Evolutionary conservation across 148 eudicot genomes (phyloP).

Genomic region (Arctostaphylos glauca): DNA sequence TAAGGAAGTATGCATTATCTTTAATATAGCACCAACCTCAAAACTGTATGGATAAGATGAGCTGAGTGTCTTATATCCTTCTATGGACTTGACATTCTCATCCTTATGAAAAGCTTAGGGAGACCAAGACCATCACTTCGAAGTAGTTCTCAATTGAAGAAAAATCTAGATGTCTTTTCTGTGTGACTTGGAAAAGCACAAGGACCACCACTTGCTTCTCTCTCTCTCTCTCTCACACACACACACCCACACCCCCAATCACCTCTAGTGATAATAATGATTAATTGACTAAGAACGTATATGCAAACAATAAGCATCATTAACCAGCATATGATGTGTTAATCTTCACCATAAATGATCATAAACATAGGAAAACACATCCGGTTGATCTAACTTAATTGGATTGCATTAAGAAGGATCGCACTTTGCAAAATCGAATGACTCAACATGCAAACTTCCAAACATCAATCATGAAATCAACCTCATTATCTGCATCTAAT

Average conservation of each 20-base stretch:
- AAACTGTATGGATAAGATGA: neutral
- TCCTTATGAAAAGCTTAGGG: neutral
- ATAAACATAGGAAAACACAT: neutral
- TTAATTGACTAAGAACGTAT: neutral
- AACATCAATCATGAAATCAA: constrained; percentile 6
- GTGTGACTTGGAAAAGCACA: constrained; percentile 14
- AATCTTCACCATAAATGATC: constrained; percentile 2
- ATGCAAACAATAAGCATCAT: neutral
- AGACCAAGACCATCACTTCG: neutral
- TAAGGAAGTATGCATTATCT: neutral
- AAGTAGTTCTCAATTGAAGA: neutral
- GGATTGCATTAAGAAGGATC: neutral
- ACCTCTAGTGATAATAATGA: constrained; percentile 2
- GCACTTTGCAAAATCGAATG: neutral
- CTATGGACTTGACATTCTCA: neutral
- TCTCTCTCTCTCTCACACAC: constrained; percentile 1
- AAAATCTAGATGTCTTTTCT: neutral
- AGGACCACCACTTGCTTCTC: constrained; percentile 1
- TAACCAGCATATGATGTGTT: constrained; percentile 13
- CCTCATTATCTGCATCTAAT: neutral
- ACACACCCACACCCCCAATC: neutral
- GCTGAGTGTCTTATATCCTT: neutral
- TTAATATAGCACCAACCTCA: neutral
- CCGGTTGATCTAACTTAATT: neutral
- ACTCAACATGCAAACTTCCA: neutral